A percentile compares a stretch with the other conserved stretches of the same genome.
Evolutionary conservation across 495 filamentous ascomycete genomes (phyloP).

Genomic region (Podospora pseudocomata): DNA sequence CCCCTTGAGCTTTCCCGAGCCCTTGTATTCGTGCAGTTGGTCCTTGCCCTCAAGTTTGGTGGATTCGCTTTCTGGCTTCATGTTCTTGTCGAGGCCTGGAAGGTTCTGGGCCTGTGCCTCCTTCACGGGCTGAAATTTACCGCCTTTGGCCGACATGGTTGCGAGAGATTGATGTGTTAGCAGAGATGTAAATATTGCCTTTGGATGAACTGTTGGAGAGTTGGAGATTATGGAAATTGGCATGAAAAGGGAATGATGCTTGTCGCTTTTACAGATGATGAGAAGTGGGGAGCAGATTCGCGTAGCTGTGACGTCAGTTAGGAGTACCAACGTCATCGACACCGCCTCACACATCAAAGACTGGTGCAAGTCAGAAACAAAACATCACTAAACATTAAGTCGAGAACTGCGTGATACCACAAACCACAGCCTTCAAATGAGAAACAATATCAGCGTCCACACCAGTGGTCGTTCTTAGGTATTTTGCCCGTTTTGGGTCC

Average conservation of each 20-base stretch:
- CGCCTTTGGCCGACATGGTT: not conserved
- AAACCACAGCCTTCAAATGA: too few species aligned
- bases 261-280: not conserved
- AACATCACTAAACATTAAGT: too few species aligned
- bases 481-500: too few species aligned
- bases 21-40: constrained; percentile 21
- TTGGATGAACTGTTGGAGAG: not conserved
- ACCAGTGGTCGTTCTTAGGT: too few species aligned
- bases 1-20: constrained; percentile 46
- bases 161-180: not conserved
- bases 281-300: not conserved
- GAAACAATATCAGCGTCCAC: too few species aligned
- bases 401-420: too few species aligned
- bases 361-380: too few species aligned
- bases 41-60: constrained; percentile 28
- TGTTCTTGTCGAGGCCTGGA: constrained; percentile 23
- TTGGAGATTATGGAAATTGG: not conserved
- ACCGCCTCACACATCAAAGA: too few species aligned
- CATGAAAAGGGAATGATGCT: not conserved
- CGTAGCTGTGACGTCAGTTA: not conserved
- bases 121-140: constrained; percentile 11
- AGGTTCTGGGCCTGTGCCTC: constrained; percentile 16
- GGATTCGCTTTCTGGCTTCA: constrained; percentile 27
- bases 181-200: too few species aligned
- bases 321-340: not conserved